Base-by-base conservation (phyloP, 2,329 filamentous ascomycete species). In the Talaromyces sp. region DNA sequence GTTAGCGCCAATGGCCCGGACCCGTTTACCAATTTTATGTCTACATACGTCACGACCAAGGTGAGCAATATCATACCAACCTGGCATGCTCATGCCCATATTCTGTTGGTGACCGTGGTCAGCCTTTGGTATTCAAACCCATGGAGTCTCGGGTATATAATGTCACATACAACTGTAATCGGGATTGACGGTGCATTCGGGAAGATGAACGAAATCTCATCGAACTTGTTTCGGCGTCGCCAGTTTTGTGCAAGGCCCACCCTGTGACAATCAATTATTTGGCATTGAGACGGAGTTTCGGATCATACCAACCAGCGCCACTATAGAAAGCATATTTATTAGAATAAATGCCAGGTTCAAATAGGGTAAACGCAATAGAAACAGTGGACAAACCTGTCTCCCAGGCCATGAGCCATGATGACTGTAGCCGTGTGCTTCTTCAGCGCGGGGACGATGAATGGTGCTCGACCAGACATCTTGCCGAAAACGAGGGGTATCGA, bases 121-220 rank as follows among this genome's bases (percentile, higher is more conserved):
- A 50, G 63, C 40, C 42, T 60, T 34, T n/a, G n/a, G 23, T 12
- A 27, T 28, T 44, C 16, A 23, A 14, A 30, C 12, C 10, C 16
- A 30, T 51, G 36, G 8, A 47, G n/a, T 23, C 9, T 42, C 18
- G 31, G 28, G 30, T 14, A 5, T 23, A 5, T 10, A 18, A n/a
- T 27, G 28, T 23, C 34, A 78, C 84, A 70, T 78, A 92, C 89
- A 69, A 88, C 81, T n/a, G 92, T 93, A 72, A 97, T 91, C 34
- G 92, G 92, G 59, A 96, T 95, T 42, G 77, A 79, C 5, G 94
- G 92, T 31, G 95, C 95, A 79, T 96, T 91, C 16, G 95, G 95
- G 75, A 99, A 89, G 72, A 99, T 86, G 76, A 98, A 98, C 73
- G 94, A 90, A 74, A 96, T 91, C 77, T 97, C 90, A 62, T 92